These are phyloP conservation scores for Hordeum vulgare DNA, from an alignment of 176 grass and related monocot species.

Conservation along the genomic window DNA sequence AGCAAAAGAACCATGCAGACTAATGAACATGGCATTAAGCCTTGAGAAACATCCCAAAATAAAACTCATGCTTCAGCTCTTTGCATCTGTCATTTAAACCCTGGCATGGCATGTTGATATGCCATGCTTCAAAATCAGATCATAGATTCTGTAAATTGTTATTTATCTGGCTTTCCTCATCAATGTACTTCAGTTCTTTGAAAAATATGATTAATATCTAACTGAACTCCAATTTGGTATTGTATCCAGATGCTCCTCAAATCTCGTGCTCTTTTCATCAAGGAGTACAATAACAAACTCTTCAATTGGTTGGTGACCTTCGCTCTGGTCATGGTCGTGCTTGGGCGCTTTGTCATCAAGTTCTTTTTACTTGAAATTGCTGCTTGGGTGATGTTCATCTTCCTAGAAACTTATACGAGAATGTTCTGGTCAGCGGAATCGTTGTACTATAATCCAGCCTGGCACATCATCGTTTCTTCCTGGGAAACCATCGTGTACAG, in stretches of 20 bases:
- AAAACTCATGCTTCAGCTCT: neutral
- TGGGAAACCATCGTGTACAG: constrained; percentile 98
- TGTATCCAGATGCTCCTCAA: constrained; percentile 72
- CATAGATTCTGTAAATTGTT: neutral
- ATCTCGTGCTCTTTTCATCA: constrained; percentile 89
- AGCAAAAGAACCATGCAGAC: neutral
- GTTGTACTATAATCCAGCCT: constrained; percentile 89
- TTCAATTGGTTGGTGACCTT: constrained; percentile 97
- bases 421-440: constrained; percentile 98
- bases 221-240: constrained; percentile 4
- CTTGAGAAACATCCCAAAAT: neutral
- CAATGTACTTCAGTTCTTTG: neutral
- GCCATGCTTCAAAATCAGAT: neutral
- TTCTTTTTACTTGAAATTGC: constrained; percentile 86
- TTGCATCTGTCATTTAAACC: neutral
- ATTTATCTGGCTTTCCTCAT: neutral
- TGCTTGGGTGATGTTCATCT: constrained; percentile 97
- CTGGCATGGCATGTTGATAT: neutral
- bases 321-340: constrained; percentile 78
- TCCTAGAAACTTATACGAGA: constrained; percentile 90
- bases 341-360: constrained; percentile 92
- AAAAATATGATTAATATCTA: neutral
- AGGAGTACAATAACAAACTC: constrained; percentile 94
- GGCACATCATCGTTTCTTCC: constrained; percentile 85
- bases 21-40: neutral